phyloP scores from a whole-genome alignment of 306 rosid species.

The Rosa lucieae region DNA sequence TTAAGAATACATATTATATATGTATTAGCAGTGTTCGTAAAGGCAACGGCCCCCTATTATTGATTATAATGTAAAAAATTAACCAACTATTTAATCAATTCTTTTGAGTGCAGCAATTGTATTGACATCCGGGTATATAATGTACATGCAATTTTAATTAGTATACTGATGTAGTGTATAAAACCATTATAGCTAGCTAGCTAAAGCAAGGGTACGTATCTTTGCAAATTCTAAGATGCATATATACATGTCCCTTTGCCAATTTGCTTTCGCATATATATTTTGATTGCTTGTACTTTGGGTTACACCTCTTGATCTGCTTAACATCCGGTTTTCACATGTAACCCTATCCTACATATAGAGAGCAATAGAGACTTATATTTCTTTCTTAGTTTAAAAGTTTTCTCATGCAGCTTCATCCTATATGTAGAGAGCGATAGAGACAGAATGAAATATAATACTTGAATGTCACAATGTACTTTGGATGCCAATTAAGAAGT shows the following conservation, averaged over 20 bases:
- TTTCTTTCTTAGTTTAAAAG: no score
- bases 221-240: background rate
- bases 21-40: conserved; percentile 6
- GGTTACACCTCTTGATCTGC: background rate
- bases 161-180: background rate
- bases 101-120: background rate
- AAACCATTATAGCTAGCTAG: background rate
- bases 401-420: no score
- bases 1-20: conserved; percentile 26
- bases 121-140: background rate
- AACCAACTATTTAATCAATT: background rate
- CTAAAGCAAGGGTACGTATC: background rate
- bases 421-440: background rate
- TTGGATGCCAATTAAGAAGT: background rate
- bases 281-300: background rate
- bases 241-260: background rate
- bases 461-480: background rate
- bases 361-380: background rate
- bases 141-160: background rate
- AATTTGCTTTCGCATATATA: no score
- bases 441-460: background rate
- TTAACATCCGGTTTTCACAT: background rate
- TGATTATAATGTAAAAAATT: background rate
- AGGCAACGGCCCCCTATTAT: background rate
- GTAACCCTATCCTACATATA: background rate